Conservation (phyloP, 345 rosid genomes). For the Sisymbrium irio region DNA sequence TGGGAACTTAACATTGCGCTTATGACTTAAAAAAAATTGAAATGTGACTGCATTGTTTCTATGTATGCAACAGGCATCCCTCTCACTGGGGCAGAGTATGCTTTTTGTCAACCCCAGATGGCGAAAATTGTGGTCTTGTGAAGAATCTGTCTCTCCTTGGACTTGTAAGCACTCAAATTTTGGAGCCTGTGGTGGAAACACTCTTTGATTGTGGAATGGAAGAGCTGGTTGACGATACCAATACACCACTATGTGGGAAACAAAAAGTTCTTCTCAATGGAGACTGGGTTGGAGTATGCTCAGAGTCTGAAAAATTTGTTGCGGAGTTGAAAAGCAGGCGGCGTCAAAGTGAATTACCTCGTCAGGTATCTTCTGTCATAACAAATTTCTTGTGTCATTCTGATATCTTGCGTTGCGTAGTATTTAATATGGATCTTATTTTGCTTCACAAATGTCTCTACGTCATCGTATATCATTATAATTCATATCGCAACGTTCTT, state of each 20-base stretch:
- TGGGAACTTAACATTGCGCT: neutral
- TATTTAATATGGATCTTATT: neutral
- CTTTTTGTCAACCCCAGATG: constrained; percentile 93
- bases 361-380: constrained; percentile 48
- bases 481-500: constrained; percentile 2
- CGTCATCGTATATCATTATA: neutral
- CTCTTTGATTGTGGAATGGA: constrained; percentile 70
- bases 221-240: constrained; percentile 52
- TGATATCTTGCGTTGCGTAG: neutral
- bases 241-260: constrained; percentile 45
- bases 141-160: constrained; percentile 83
- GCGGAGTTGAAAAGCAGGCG: constrained; percentile 56
- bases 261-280: constrained; percentile 78
- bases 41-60: neutral
- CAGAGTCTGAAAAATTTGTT: constrained; percentile 57
- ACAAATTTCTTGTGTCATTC: neutral
- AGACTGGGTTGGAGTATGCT: constrained; percentile 83
- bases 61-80: constrained; percentile 58
- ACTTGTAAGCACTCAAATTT: constrained; percentile 56
- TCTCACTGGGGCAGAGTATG: constrained; percentile 98
- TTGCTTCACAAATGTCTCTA: neutral
- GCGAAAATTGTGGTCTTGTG: constrained; percentile 97
- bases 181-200: constrained; percentile 46
- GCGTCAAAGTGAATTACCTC: constrained; percentile 54
- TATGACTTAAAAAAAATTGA: neutral